phyloP scores from a whole-genome alignment of 2,329 filamentous ascomycete species.

The Calonectria ilicicola region DNA sequence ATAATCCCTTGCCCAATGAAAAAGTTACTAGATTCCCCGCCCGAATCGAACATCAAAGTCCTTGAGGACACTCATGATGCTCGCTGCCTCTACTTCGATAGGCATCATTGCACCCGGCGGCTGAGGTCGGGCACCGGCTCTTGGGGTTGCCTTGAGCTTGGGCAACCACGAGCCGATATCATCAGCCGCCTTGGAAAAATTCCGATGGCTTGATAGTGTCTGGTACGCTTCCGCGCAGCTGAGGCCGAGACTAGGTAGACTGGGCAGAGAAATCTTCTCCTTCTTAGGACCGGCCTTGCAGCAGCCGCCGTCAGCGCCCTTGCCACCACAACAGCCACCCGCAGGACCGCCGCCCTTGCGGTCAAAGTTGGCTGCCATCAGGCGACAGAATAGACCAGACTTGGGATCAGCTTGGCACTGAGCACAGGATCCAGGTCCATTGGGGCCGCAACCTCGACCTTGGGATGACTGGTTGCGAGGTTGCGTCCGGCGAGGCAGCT shows the following conservation, averaged over 20 bases:
- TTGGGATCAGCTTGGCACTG: conserved; percentile 83
- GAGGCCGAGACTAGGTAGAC: conserved; percentile 66
- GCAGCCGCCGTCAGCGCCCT: conserved; percentile 70
- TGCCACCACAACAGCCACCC: conserved; percentile 74
- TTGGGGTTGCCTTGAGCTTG: conserved; percentile 72
- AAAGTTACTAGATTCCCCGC: conserved; percentile 46
- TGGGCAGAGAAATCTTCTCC: conserved; percentile 51
- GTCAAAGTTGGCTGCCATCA: conserved; percentile 75
- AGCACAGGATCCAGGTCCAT: conserved; percentile 82
- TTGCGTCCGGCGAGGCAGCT: conserved; percentile 61
- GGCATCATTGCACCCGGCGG: conserved; percentile 62
- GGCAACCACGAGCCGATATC: conserved; percentile 83
- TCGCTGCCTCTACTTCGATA: conserved; percentile 84
- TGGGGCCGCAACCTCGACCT: conserved; percentile 66
- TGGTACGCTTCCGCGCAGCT: conserved; percentile 84
- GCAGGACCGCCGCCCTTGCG: conserved; percentile 51
- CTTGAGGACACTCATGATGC: conserved; percentile 87
- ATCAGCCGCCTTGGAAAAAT: conserved; percentile 79
- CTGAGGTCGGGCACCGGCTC: conserved; percentile 42
- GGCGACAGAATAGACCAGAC: conserved; percentile 86
- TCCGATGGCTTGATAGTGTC: conserved; percentile 80
- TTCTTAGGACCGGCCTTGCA: conserved; percentile 62
- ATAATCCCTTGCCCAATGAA: conserved; percentile 13
- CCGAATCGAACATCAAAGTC: conserved; percentile 84
- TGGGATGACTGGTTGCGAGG: conserved; percentile 43